Conservation (phyloP, 768 basidiomycete genomes). For the Tubosaeta sp. region DNA sequence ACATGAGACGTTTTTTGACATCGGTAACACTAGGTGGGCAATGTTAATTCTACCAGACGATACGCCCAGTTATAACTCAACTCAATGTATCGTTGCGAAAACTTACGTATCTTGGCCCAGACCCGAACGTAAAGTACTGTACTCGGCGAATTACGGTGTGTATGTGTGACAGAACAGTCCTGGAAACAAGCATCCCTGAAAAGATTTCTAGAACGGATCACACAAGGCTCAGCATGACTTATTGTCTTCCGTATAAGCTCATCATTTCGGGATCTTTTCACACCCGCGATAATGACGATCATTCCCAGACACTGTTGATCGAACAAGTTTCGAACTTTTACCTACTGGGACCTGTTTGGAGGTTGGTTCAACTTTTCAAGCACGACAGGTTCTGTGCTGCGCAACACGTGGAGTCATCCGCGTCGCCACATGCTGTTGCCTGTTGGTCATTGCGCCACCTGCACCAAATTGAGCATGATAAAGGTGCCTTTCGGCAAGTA, state of each 20-base stretch:
- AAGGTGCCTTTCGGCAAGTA: background rate
- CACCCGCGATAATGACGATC: background rate
- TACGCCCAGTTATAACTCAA: background rate
- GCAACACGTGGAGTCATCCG: background rate
- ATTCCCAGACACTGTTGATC: background rate
- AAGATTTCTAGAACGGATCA: background rate
- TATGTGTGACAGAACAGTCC: background rate
- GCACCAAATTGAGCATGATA: background rate
- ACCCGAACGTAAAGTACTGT: background rate
- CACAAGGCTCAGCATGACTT: background rate
- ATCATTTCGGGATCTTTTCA: background rate
- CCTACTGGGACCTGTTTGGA: background rate
- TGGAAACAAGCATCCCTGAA: background rate
- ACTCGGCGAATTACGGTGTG: background rate
- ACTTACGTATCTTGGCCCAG: background rate
- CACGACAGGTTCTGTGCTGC: background rate
- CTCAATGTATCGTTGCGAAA: background rate
- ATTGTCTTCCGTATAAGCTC: background rate
- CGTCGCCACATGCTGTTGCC: background rate
- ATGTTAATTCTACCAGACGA: background rate
- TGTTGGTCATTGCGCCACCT: too few species aligned
- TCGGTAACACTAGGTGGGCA: background rate
- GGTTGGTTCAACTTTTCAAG: background rate
- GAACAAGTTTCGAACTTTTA: too few species aligned
- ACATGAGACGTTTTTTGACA: background rate